Evolutionary conservation across 345 rosid genomes (phyloP), one percentile per base, ranked within the genome.

Genomic region (Pugionium dolabratum): DNA sequence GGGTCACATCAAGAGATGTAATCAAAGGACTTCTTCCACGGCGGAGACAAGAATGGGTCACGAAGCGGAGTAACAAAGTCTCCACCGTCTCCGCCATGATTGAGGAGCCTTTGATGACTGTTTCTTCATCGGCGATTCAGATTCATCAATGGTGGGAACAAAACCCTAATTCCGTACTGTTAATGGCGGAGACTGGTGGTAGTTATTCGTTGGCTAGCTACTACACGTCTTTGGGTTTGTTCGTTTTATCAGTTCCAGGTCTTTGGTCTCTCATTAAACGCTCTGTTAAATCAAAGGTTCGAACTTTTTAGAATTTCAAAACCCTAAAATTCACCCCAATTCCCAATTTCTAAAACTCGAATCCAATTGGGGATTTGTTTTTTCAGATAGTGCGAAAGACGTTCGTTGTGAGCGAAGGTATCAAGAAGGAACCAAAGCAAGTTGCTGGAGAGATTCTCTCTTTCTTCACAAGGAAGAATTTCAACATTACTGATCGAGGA

Each of bases 241-340:
- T 93, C 69, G 91, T 93, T 56, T 81, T 93, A 45, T 93, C 94
- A 44, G 96, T 93, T 65, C 98, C 97, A 3, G 97, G 98, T 32
- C 93, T 93, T 57, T 93, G 98, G 98, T 93, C 98, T 9, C 97
- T 90, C 46, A 93, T 93, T 71, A 93, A 93, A 75, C 98, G 97
- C 74, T 93, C 97, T 50, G 97, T 90, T 48, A 90, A 93, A 72
- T 93, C 98, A 64, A 93, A 90, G 96, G 96, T 88, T 69, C 10
- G 37, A 49, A 18, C 62, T n/a, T 51, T 30, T 31, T 3, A 41
- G 4, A 47, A 37, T 39, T 34, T 0, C 62, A 36, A 10, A 65
- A 40, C 51, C 66, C 53, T 48, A 34, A 9, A 53, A 2, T 43
- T 42, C 8, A 26, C 25, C 4, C 18, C 18, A 18, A 18, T 18